Percentiles rank a stretch among this genome's conserved stretches.
Evolutionary conservation across 169 alveolate species (phyloP).

Genomic region (Amoebophrya sp.): DNA sequence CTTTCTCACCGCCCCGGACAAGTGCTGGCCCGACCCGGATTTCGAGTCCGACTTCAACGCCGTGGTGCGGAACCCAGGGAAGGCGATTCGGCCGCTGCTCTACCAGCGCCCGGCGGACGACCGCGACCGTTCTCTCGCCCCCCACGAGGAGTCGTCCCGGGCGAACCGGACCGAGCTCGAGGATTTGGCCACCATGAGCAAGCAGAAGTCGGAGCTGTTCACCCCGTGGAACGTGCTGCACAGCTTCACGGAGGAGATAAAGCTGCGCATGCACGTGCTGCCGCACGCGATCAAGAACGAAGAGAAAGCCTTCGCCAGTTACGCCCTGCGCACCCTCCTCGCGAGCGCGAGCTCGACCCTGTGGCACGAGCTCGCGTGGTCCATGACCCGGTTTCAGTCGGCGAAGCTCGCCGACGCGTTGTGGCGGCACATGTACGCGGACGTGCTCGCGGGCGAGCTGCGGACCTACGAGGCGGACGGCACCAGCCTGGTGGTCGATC

Average conservation of each 20-base stretch:
- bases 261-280: neutral
- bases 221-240: neutral
- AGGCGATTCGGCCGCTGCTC: neutral
- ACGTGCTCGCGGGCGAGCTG: neutral
- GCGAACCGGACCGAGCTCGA: no score
- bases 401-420: no score
- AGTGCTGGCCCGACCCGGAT: neutral
- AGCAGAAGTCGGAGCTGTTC: neutral
- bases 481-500: no score
- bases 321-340: no score
- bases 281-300: neutral
- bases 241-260: neutral
- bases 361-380: no score
- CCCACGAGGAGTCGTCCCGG: no score
- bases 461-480: neutral
- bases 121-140: no score
- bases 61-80: neutral
- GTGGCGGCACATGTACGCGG: no score
- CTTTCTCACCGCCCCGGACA: neutral
- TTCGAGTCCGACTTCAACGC: neutral
- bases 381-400: no score
- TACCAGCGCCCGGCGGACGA: neutral
- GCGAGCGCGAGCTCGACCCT: no score
- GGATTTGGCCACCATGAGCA: neutral
- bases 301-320: no score